Conservation (phyloP, 768 basidiomycete genomes). For the Mycena maculata region DNA sequence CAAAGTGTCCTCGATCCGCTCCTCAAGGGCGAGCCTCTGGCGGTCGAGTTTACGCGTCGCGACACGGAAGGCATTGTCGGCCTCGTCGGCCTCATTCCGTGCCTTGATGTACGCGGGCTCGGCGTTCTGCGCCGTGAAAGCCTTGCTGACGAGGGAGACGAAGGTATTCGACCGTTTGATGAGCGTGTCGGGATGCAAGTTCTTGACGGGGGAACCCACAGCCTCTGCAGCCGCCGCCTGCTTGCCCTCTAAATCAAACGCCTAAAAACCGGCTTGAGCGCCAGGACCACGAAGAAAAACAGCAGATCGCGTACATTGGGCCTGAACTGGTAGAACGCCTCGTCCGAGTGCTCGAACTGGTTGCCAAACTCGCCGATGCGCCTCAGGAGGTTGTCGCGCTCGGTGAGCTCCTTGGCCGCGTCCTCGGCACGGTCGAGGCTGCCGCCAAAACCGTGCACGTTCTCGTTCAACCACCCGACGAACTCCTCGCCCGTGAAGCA, state of each 20-base stretch:
- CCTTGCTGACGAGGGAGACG: constrained; percentile 79
- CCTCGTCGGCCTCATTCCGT: constrained; percentile 82
- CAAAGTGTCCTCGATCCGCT: constrained; percentile 84
- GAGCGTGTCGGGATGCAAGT: constrained; percentile 59
- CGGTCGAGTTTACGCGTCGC: constrained; percentile 86
- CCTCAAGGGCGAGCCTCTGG: constrained; percentile 87
- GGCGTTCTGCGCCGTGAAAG: constrained; percentile 61
- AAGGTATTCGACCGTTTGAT: constrained; percentile 77
- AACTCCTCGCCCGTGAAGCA: constrained; percentile 93
- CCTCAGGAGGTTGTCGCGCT: constrained; percentile 71
- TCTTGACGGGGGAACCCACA: constrained; percentile 41
- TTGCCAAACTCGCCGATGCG: constrained; percentile 88
- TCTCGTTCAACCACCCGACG: constrained; percentile 82
- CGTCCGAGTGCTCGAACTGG: constrained; percentile 79
- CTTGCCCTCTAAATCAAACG: constrained; percentile 67
- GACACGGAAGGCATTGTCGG: constrained; percentile 83
- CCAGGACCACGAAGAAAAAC: background rate
- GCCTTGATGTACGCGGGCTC: constrained; percentile 80
- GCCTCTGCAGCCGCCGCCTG: constrained; percentile 36
- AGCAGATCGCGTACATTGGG: constrained; percentile 65
- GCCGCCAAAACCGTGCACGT: constrained; percentile 82
- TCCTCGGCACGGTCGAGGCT: constrained; percentile 85
- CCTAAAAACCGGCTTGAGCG: constrained; percentile 47
- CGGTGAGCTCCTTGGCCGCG: constrained; percentile 70
- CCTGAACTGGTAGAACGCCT: constrained; percentile 87